Base-by-base conservation (phyloP, 2,329 filamentous ascomycete genomes). In the Passalora sequoiae region DNA sequence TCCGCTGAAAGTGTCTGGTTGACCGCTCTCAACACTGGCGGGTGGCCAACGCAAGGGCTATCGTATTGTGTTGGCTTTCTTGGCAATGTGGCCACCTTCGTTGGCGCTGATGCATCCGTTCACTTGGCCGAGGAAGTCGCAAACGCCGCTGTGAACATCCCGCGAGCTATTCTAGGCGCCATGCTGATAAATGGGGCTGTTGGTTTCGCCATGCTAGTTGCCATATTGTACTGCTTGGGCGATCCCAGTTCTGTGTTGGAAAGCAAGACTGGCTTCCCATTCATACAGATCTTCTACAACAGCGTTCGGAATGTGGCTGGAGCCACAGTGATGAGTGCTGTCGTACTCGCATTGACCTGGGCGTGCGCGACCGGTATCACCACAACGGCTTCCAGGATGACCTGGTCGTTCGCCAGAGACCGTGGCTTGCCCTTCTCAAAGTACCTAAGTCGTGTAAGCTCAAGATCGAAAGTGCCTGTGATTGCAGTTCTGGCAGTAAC, bases 91-190 rank as follows among this genome's bases (percentile, higher is more conserved):
- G 60, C 60, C 4, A 62, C 64, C 57, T 49, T 57, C 46, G 61
- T 64, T 24, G 59, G 59, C 7, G 69, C 69, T 38, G 69, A 72
- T 47, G 68, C 68, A 0, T 67, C 66, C 10, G 67, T 67, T 6
- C 69, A 72, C 49, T 67, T 73, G 57, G 69, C 72, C 4, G 74
- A 76, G 55, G 74, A 76, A 53, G 69, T 76, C 20, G 62, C 67
- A 35, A 66, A 73, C 37, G 70, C 74, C 0, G 67, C 70, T 2
- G 54, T 66, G 6, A 67, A 71, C 31, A 67, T 76, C 2, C 74
- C 73, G 2, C 57, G 64, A 46, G 69, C 69, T 4, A 74, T 77
- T 57, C 64, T 75, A 25, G 66, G 65, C 38, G 69, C 67, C 3
- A 66, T 72, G 38, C 39, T 70, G 12, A 62, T 76, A 44, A 76